Conservation (phyloP, 163 green algal species). For the Trebouxiophyceae sp. region DNA sequence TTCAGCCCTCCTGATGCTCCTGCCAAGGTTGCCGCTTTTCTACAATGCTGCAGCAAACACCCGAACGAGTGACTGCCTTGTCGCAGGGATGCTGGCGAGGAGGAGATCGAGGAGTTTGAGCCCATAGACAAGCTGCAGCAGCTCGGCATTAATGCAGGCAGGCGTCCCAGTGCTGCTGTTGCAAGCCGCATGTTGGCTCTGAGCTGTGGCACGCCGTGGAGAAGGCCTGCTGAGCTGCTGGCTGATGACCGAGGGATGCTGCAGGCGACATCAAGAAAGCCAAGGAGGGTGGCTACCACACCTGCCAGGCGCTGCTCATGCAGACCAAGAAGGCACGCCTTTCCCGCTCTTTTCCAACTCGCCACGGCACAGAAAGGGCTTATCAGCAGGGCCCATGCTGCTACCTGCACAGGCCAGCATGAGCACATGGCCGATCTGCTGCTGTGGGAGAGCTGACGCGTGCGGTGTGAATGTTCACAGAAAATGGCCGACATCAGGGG, state of each 20-base stretch:
- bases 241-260: too few relatives aligned
- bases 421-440: too few relatives aligned
- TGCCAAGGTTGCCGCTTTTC: too few relatives aligned
- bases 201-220: neutral
- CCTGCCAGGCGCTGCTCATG: constrained; percentile 73
- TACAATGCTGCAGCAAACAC: too few relatives aligned
- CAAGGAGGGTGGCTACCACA: constrained; percentile 81
- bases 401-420: too few relatives aligned
- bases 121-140: constrained; percentile 66
- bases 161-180: neutral
- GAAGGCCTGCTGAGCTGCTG: too few relatives aligned
- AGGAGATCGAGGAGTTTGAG: constrained; percentile 52
- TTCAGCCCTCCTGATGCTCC: too few relatives aligned
- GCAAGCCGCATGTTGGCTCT: neutral
- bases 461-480: too few relatives aligned
- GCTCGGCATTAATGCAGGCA: constrained; percentile 67
- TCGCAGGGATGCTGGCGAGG: constrained; percentile 7
- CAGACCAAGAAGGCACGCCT: constrained; percentile 55
- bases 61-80: too few relatives aligned
- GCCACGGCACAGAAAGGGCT: too few relatives aligned
- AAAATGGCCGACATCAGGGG: constrained; percentile 78
- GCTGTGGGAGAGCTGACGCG: neutral
- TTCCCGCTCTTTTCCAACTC: too few relatives aligned
- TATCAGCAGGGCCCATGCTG: too few relatives aligned
- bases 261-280: constrained; percentile 85